Percentiles rank a stretch among this genome's conserved stretches.
Evolutionary conservation across 176 grass and related monocot species (phyloP).

Genomic region (bread wheat (Triticum aestivum)): DNA sequence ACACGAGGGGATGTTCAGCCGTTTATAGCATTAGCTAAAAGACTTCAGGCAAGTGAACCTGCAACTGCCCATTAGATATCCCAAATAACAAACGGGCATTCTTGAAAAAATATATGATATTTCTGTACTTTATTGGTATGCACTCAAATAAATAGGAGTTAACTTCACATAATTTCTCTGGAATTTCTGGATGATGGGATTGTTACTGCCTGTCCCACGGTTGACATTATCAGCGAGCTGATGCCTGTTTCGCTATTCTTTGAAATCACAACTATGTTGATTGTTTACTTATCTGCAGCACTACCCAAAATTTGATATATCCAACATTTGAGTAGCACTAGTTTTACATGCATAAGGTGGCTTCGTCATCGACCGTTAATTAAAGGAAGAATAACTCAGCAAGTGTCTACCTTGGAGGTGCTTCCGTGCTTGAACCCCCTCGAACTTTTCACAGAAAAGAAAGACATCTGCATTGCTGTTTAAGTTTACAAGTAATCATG

Average conservation of each 20-base stretch:
- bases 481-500: not conserved
- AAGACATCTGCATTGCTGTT: constrained; percentile 15
- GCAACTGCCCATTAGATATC: constrained; percentile 13
- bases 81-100: not conserved
- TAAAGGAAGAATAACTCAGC: not conserved
- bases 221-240: not conserved
- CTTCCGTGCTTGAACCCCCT: not conserved
- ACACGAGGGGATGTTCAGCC: constrained; percentile 97
- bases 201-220: not conserved
- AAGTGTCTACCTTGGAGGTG: not conserved
- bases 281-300: not conserved
- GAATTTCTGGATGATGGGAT: constrained; percentile 9
- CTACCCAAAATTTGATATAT: not conserved
- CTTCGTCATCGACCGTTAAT: not conserved
- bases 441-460: not conserved
- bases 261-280: not conserved
- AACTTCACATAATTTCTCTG: not conserved
- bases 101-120: not conserved
- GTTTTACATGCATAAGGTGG: not conserved
- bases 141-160: not conserved
- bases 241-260: not conserved
- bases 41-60: constrained; percentile 75
- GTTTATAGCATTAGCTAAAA: constrained; percentile 97
- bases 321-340: not conserved
- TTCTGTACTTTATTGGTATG: not conserved